phyloP scores from a whole-genome alignment of 495 filamentous ascomycete species.

The Penicillium goetzii region DNA sequence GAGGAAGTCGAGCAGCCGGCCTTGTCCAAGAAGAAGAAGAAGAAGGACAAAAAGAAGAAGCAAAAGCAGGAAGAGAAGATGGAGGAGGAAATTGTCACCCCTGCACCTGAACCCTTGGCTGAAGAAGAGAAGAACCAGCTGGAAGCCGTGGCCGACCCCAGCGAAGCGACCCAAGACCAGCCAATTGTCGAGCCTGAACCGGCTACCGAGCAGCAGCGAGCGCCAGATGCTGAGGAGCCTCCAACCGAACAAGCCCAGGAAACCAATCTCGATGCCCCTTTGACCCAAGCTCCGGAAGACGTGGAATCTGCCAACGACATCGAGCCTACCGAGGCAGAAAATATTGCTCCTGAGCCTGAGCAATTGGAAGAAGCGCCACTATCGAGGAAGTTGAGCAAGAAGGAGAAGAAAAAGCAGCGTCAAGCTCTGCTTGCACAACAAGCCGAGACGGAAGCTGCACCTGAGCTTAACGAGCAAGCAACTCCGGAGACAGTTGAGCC shows the following conservation, averaged over 20 bases:
- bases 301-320: slow-evolving; percentile 16
- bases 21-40: slow-evolving; percentile 30
- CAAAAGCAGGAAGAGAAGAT: slow-evolving; percentile 17
- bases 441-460: slow-evolving; percentile 10
- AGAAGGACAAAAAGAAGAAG: slow-evolving; percentile 32
- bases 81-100: slow-evolving; percentile 10
- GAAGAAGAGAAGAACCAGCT: slow-evolving; percentile 12
- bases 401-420: slow-evolving; percentile 39
- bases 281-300: slow-evolving; percentile 4
- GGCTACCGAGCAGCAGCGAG: slow-evolving; percentile 2
- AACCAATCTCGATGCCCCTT: neutral
- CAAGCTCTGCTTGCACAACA: slow-evolving; percentile 20
- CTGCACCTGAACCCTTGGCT: neutral
- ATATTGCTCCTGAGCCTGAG: slow-evolving; percentile 12
- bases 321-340: slow-evolving; percentile 9
- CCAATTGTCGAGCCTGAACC: slow-evolving; percentile 12
- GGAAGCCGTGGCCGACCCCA: neutral
- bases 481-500: neutral
- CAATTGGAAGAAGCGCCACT: slow-evolving; percentile 18
- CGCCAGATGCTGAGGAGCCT: slow-evolving; percentile 3
- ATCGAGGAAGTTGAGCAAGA: slow-evolving; percentile 37
- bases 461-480: slow-evolving; percentile 9
- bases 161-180: slow-evolving; percentile 5
- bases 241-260: slow-evolving; percentile 4
- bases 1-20: slow-evolving; percentile 7